Conservation (phyloP, 176 grass and related monocot species). For the Zea mays region DNA sequence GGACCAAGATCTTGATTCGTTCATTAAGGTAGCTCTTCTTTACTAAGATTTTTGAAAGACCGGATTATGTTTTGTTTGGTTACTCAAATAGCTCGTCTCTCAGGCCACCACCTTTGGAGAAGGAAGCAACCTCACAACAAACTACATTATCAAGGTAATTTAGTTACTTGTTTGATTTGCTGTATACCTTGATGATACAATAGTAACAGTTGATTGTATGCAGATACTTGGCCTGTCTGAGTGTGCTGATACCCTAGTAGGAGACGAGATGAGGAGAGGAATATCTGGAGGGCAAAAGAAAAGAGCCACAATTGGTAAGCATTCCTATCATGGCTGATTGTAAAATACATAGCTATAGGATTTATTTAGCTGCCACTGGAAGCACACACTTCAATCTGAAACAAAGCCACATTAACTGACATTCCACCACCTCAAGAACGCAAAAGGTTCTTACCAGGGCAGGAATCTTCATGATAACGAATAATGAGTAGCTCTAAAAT, state of each 20-base stretch:
- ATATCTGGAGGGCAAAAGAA: constrained; percentile 99
- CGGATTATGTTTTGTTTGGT: constrained; percentile 22
- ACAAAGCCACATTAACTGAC: constrained; percentile 4
- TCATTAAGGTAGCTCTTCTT: constrained; percentile 57
- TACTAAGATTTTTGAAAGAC: neutral
- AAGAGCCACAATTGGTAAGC: constrained; percentile 78
- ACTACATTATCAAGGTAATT: constrained; percentile 82
- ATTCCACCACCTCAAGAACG: neutral
- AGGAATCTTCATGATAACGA: neutral
- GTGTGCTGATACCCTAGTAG: constrained; percentile 84
- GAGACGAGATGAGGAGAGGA: constrained; percentile 90
- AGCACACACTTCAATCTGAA: neutral
- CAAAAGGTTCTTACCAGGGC: constrained; percentile 9
- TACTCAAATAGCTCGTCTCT: constrained; percentile 28
- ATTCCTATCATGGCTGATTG: neutral
- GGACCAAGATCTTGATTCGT: constrained; percentile 74
- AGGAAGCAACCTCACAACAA: constrained; percentile 81
- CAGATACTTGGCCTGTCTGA: constrained; percentile 86
- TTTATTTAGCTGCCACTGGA: neutral
- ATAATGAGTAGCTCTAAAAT: neutral
- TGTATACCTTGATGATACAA: constrained; percentile 23
- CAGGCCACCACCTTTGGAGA: constrained; percentile 79
- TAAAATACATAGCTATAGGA: neutral
- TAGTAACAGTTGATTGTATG: constrained; percentile 32
- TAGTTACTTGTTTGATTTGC: constrained; percentile 5